Percentiles rank a stretch among this genome's conserved stretches.
These are phyloP conservation scores for Silybum marianum DNA, from an alignment of 129 eudicot species.

Conservation along the genomic window DNA sequence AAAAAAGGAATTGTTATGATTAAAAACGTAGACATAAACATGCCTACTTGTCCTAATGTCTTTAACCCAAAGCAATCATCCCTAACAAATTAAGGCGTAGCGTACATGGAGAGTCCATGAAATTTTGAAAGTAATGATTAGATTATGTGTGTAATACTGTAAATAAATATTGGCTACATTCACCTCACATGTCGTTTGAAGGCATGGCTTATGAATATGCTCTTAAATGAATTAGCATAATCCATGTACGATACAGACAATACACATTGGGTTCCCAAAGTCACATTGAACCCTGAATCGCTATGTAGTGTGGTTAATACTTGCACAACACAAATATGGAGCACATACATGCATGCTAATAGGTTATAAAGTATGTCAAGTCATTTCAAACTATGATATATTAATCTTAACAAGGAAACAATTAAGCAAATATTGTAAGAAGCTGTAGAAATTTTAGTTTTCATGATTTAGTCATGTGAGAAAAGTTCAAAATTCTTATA, in stretches of 20 bases:
- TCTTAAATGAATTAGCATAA: not conserved
- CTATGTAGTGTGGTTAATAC: not conserved
- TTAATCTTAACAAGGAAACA: not conserved
- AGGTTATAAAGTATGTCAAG: not conserved
- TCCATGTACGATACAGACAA: not conserved
- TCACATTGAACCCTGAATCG: not conserved
- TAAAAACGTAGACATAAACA: not conserved
- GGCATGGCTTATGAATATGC: not conserved
- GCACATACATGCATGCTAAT: slow-evolving; percentile 19
- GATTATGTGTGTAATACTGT: not conserved
- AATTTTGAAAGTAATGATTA: not conserved
- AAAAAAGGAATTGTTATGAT: not conserved
- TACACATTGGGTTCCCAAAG: not conserved
- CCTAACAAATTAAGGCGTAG: slow-evolving; percentile 6
- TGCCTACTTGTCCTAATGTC: not conserved
- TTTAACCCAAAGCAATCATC: not conserved
- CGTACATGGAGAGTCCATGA: slow-evolving; percentile 8
- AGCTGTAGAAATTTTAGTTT: not conserved
- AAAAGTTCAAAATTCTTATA: not conserved
- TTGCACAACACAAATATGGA: slow-evolving; percentile 5
- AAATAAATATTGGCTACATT: not conserved
- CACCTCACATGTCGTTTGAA: slow-evolving; percentile 9
- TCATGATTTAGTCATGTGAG: not conserved
- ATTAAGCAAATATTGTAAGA: slow-evolving; percentile 9
- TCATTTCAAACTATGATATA: slow-evolving; percentile 5